phyloP scores from a whole-genome alignment of 805 yeast species.

The Metschnikowia orientalis region DNA sequence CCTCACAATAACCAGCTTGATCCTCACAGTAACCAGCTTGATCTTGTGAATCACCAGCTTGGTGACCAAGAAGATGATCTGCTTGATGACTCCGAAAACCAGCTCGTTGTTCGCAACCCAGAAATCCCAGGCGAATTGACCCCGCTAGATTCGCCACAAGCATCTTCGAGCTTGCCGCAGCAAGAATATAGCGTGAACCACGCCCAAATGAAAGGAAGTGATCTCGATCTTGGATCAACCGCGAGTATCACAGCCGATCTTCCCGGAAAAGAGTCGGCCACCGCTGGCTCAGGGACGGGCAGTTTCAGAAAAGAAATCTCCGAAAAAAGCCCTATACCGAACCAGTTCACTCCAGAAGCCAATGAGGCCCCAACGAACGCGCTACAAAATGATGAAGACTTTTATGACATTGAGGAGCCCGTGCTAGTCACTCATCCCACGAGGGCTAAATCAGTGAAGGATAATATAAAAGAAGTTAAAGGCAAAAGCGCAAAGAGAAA shows the following conservation, averaged over 20 bases:
- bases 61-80: no score
- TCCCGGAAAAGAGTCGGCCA: no score
- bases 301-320: not conserved
- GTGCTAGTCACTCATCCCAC: conserved; percentile 29
- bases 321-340: not conserved
- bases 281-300: no score
- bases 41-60: no score
- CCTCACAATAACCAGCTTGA: no score
- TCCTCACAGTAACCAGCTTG: no score
- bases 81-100: no score
- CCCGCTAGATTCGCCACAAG: no score
- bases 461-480: conserved; percentile 26
- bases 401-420: conserved; percentile 36
- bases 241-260: conserved; percentile 3
- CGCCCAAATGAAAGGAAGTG: not conserved
- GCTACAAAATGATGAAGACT: conserved; percentile 27
- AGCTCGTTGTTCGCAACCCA: no score
- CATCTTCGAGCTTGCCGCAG: no score
- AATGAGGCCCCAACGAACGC: not conserved
- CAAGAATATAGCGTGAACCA: no score
- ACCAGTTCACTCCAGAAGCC: not conserved
- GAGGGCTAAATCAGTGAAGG: conserved; percentile 32
- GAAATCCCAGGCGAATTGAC: no score
- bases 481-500: conserved; percentile 20
- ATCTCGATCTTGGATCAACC: conserved; percentile 1